These are phyloP conservation scores for Neonectria magnoliae DNA, from an alignment of 2,329 filamentous ascomycete genomes.

Conservation along the genomic window DNA sequence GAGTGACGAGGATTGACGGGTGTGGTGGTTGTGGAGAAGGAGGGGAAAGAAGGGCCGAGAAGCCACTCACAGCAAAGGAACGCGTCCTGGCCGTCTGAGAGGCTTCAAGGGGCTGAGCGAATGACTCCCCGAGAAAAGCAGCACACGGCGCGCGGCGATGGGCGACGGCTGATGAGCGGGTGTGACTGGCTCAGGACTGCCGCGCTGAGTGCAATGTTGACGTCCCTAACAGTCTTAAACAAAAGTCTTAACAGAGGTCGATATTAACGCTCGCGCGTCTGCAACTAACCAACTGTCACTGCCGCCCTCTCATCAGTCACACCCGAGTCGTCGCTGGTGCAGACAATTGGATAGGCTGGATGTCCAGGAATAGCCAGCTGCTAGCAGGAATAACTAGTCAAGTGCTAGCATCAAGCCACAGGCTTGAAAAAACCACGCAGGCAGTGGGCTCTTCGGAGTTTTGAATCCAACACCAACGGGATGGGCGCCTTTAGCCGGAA, in stretches of 20 bases:
- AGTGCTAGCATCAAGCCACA: slow-evolving; percentile 9
- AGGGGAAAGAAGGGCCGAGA: slow-evolving; percentile 39
- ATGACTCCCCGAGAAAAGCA: slow-evolving; percentile 31
- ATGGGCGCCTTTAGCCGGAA: slow-evolving; percentile 16
- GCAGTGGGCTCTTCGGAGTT: slow-evolving; percentile 2
- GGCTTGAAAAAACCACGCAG: neutral
- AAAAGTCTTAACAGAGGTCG: slow-evolving; percentile 6
- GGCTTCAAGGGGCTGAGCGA: slow-evolving; percentile 28
- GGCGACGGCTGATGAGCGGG: slow-evolving; percentile 11
- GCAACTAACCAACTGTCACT: slow-evolving; percentile 2
- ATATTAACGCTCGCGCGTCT: slow-evolving; percentile 20
- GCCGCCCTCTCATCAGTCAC: slow-evolving; percentile 11
- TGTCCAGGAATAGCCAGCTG: slow-evolving; percentile 13
- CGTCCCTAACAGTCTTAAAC: slow-evolving; percentile 15
- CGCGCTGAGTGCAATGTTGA: slow-evolving; percentile 8
- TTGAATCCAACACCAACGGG: slow-evolving; percentile 20
- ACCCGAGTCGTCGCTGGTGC: neutral
- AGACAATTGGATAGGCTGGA: slow-evolving; percentile 1
- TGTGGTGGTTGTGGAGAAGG: slow-evolving; percentile 34
- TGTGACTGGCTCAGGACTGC: slow-evolving; percentile 23
- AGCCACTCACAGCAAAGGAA: slow-evolving; percentile 40
- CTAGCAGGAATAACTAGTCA: slow-evolving; percentile 2
- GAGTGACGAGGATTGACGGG: slow-evolving; percentile 31
- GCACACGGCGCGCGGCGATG: slow-evolving; percentile 23
- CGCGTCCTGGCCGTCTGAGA: slow-evolving; percentile 26